Evolutionary conservation across 331 rosid genomes (phyloP).

Genomic region (Dryas integrifolia): DNA sequence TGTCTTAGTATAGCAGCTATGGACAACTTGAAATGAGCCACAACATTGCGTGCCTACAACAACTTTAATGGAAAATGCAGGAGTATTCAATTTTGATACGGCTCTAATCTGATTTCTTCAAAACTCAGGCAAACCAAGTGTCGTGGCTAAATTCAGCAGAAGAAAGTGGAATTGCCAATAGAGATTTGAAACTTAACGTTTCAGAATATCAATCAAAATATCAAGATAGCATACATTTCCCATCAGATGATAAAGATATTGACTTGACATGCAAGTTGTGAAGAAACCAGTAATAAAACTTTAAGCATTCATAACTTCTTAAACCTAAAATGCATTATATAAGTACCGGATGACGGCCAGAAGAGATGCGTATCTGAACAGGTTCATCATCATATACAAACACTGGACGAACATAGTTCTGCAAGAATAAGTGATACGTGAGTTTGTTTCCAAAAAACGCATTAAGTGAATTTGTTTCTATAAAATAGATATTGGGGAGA

Average conservation of each 20-base stretch:
- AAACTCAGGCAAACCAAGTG: background rate
- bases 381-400: constrained; percentile 64
- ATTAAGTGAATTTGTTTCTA: too few relatives aligned
- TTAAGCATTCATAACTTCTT: background rate
- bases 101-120: background rate
- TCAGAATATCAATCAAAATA: background rate
- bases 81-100: background rate
- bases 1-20: constrained; percentile 16
- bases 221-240: background rate
- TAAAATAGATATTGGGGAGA: too few relatives aligned
- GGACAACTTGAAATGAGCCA: constrained; percentile 2
- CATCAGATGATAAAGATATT: background rate
- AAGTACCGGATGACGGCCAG: constrained; percentile 91
- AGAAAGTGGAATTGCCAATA: background rate
- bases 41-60: background rate
- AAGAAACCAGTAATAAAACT: background rate
- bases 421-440: constrained; percentile 31
- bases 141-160: background rate
- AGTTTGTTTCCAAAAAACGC: too few relatives aligned
- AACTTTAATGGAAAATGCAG: background rate
- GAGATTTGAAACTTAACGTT: background rate
- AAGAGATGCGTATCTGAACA: constrained; percentile 64
- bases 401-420: constrained; percentile 76
- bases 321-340: constrained; percentile 20
- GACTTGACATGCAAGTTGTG: background rate